Evolutionary conservation across 2,329 filamentous ascomycete genomes (phyloP).

Genomic region (Alternaria solani): DNA sequence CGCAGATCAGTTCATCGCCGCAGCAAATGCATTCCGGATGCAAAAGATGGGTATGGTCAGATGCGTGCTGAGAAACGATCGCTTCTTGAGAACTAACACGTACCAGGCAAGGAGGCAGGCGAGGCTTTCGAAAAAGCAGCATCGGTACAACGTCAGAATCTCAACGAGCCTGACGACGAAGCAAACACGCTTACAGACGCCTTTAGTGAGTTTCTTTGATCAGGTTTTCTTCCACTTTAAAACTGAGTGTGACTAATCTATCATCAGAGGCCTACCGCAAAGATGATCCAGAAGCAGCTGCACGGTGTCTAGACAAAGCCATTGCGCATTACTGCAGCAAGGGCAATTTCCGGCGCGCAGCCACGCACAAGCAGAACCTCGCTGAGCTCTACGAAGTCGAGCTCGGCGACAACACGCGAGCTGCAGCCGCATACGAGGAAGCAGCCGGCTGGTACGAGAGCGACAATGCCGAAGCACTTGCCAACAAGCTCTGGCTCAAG

Average conservation of each 20-base stretch:
- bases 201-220: slow-evolving; percentile 64
- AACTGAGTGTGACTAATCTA: slow-evolving; percentile 15
- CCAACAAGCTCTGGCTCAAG: slow-evolving; percentile 94
- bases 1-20: slow-evolving; percentile 85
- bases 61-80: not conserved
- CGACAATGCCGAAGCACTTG: slow-evolving; percentile 64
- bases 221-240: not conserved
- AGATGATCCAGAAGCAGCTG: slow-evolving; percentile 82
- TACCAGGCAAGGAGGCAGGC: slow-evolving; percentile 80
- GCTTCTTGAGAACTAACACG: slow-evolving; percentile 13
- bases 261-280: slow-evolving; percentile 78
- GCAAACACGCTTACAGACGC: slow-evolving; percentile 89
- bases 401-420: slow-evolving; percentile 77
- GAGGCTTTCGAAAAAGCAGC: slow-evolving; percentile 85
- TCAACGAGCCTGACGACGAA: slow-evolving; percentile 92
- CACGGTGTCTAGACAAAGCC: slow-evolving; percentile 77
- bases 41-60: slow-evolving; percentile 75
- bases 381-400: slow-evolving; percentile 87
- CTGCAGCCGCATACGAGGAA: slow-evolving; percentile 82
- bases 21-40: slow-evolving; percentile 90
- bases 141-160: slow-evolving; percentile 77
- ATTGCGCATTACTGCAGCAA: slow-evolving; percentile 87
- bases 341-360: slow-evolving; percentile 90
- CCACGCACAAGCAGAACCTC: slow-evolving; percentile 87
- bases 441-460: slow-evolving; percentile 87